Conservation (phyloP, 768 basidiomycete genomes). For the Boletus rubropictus region DNA sequence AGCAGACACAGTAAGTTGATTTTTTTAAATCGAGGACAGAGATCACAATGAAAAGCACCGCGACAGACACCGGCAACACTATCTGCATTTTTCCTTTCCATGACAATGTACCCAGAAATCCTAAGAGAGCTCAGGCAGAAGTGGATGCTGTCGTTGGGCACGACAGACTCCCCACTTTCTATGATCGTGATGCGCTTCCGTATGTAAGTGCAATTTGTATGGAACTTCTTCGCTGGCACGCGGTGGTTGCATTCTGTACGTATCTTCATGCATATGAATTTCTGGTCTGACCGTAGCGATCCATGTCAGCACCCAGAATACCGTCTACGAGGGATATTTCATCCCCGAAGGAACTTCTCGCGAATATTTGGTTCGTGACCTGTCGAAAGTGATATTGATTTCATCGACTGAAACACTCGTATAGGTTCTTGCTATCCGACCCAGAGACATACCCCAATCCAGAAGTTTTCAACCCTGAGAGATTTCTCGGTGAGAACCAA, state of each 20-base stretch:
- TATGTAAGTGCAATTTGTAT: conserved; percentile 16
- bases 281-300: neutral
- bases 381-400: no score
- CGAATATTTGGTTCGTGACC: no score
- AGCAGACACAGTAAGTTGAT: conserved; percentile 13
- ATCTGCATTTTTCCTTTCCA: conserved; percentile 16
- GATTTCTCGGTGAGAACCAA: neutral
- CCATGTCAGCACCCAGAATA: neutral
- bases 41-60: neutral
- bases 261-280: neutral
- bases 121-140: conserved; percentile 10
- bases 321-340: no score
- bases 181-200: conserved; percentile 11
- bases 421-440: no score
- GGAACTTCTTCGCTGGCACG: conserved; percentile 9
- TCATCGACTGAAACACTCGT: no score
- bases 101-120: no score
- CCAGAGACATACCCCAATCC: no score
- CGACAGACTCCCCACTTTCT: conserved; percentile 8
- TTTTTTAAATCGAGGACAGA: conserved; percentile 16
- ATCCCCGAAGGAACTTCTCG: no score
- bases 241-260: neutral
- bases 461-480: no score
- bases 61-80: conserved; percentile 8
- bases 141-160: conserved; percentile 7